Evolutionary conservation across 768 basidiomycete genomes (phyloP).

Genomic region (Lentinus brumalis): DNA sequence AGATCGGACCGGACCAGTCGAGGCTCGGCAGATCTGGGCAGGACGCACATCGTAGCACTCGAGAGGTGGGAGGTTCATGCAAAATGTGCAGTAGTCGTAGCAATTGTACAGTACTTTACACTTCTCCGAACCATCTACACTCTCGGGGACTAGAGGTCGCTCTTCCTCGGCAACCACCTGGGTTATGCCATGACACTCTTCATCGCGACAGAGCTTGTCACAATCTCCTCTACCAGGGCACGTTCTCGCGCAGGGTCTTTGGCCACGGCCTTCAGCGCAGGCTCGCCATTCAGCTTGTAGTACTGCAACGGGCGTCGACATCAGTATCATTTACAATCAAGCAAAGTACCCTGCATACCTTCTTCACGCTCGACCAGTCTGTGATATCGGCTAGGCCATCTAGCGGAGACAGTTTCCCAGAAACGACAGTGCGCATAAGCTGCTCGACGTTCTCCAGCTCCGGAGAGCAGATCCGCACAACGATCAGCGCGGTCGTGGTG

Average conservation of each 20-base stretch:
- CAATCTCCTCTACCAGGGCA: conserved; percentile 60
- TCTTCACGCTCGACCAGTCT: conserved; percentile 74
- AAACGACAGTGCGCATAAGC: conserved; percentile 59
- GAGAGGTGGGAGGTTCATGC: background rate
- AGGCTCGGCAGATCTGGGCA: background rate
- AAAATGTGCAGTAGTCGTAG: too few relatives aligned
- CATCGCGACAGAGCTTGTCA: conserved; percentile 79
- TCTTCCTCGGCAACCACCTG: too few relatives aligned
- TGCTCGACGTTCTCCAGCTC: conserved; percentile 44
- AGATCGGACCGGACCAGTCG: background rate
- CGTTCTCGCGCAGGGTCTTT: conserved; percentile 40
- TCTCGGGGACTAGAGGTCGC: too few relatives aligned
- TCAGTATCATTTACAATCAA: background rate
- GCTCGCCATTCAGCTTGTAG: conserved; percentile 67
- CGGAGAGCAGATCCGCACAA: conserved; percentile 64
- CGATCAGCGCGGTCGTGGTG: conserved; percentile 60
- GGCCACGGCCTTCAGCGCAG: conserved; percentile 37
- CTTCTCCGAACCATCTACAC: too few relatives aligned
- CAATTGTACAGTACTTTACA: too few relatives aligned
- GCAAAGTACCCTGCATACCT: conserved; percentile 45
- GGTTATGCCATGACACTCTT: conserved; percentile 57
- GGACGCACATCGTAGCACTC: too few relatives aligned
- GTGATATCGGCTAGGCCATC: conserved; percentile 48
- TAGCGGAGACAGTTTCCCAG: conserved; percentile 56
- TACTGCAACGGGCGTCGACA: conserved; percentile 43